Base-by-base conservation (phyloP, 2,329 filamentous ascomycete genomes). In the Coniochaeta sp. region DNA sequence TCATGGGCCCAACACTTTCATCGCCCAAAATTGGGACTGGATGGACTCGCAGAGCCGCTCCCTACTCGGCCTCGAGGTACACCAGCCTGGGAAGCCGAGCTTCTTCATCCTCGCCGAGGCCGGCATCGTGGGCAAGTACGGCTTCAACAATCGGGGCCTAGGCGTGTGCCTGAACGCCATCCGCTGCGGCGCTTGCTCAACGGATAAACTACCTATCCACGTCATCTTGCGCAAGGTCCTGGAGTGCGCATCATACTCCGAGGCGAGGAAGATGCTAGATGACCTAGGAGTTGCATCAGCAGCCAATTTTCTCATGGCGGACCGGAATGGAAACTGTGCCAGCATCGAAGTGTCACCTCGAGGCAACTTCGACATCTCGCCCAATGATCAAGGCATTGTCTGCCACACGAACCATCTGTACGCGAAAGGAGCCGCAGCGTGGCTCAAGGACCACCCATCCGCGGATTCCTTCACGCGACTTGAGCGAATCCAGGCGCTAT, bases 21-120 rank as follows among this genome's bases (percentile, higher is more conserved):
- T 85, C 4, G 76, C 74, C 1, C 83, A 86, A 70, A 86, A 85
- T 59, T 86, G 83, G 83, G 82, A 86, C 64, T 88, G 85, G 84
- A 76, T 78, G 66, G 67, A 68, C 0, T 73, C 68, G 16, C 81
- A 87, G 61, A 76, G 75, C 22, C 64, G 70, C 12, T 83, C 84
- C 63, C 71, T 85, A 0, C 68, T 84, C 55, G 65, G 80, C 31
- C 75, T 78, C 19, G 76, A 76, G 40, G 79, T 84, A 57, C 67
- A 69, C 0, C 77, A 79, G 56, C 63, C 67, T 0, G 66, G 62
- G 6, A 77, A 77, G 26, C 81, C 82, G 0, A 72, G 71, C 1
- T 79, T 86, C 61, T 70, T 78, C 17, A 84, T 83, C 74, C 73
- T 86, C 33, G 85, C 82, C 0, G 83, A 86, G 57, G 76, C 79